phyloP scores from a whole-genome alignment of 345 rosid genomes.

The Melastoma malabathricum region DNA sequence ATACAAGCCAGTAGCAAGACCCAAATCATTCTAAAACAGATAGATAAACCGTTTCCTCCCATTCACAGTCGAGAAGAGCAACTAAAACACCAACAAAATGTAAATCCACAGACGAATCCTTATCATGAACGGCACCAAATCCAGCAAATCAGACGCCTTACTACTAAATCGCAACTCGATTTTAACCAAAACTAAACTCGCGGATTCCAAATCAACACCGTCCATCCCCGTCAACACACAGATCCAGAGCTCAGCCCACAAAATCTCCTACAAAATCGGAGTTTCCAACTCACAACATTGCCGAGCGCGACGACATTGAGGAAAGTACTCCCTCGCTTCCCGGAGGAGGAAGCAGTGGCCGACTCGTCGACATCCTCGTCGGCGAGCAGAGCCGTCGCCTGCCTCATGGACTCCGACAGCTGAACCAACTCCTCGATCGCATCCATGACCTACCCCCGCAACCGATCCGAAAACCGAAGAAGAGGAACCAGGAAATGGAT shows the following conservation, averaged over 20 bases:
- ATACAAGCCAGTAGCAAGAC: no score
- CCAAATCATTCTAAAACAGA: no score
- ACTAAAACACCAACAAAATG: no score
- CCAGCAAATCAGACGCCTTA: no score
- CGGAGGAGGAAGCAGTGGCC: constrained; percentile 29
- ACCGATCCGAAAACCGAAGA: not conserved
- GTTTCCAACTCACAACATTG: constrained; percentile 61
- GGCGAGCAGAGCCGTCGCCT: constrained; percentile 64
- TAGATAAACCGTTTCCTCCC: no score
- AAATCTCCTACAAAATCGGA: constrained; percentile 7
- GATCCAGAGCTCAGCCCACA: constrained; percentile 13
- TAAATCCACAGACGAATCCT: no score
- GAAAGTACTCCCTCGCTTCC: constrained; percentile 49
- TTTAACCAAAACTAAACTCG: not conserved
- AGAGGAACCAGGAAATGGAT: not conserved
- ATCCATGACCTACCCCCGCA: constrained; percentile 31
- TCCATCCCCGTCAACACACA: constrained; percentile 2
- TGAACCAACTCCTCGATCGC: constrained; percentile 80
- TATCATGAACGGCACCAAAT: no score
- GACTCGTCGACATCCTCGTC: constrained; percentile 86
- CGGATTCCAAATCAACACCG: not conserved
- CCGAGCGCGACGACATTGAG: constrained; percentile 88
- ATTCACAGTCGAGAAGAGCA: no score
- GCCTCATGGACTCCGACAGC: constrained; percentile 77
- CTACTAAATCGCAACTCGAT: no score